Conservation (phyloP, 192 early-diverging fungal genomes). For the Backusella psychrophila region DNA sequence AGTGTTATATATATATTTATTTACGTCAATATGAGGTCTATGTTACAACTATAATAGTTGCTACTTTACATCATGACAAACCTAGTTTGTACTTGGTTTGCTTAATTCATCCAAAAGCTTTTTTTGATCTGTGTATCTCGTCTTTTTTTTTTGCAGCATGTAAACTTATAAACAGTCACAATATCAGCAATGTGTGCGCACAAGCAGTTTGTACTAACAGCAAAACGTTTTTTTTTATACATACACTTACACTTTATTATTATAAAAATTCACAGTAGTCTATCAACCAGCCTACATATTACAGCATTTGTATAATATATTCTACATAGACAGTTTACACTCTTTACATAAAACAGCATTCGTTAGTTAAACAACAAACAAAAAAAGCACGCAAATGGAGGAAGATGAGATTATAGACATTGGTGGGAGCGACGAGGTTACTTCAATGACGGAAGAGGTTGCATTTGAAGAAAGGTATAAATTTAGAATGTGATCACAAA, state of each 20-base stretch:
- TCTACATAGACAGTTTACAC: neutral
- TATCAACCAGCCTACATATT: no score
- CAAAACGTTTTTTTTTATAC: neutral
- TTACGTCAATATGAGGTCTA: neutral
- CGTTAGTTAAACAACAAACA: neutral
- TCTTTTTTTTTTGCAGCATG: neutral
- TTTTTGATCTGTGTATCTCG: neutral
- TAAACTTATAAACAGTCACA: neutral
- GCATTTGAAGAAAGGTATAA: neutral
- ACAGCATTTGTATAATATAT: neutral
- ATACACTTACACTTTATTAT: no score
- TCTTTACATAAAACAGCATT: neutral
- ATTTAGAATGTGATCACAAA: conserved; percentile 6
- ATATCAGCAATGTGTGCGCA: neutral
- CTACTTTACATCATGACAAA: neutral
- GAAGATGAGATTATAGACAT: conserved; percentile 26
- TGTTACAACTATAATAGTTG: no score
- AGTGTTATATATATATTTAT: neutral
- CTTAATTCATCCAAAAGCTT: neutral
- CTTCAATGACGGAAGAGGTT: neutral
- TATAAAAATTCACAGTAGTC: no score
- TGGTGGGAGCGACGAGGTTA: conserved; percentile 14
- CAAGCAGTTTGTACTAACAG: neutral
- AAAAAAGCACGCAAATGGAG: conserved; percentile 13
- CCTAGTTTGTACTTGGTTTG: neutral